Percentiles rank a stretch among this genome's conserved stretches.
Evolutionary conservation across 768 basidiomycete genomes (phyloP).

Genomic region (Flagelloscypha sp.): DNA sequence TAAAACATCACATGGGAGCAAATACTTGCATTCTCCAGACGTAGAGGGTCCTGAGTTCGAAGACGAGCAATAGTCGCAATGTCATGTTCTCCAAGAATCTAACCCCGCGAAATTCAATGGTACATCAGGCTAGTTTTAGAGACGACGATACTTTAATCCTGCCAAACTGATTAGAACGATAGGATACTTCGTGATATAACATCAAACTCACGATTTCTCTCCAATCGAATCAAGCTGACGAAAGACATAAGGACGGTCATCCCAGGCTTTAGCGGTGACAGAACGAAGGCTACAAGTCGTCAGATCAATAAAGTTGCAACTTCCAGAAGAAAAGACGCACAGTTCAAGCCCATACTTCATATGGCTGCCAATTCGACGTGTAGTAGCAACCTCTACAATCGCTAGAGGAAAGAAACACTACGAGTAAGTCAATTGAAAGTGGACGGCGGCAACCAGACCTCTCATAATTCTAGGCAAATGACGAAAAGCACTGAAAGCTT

Average conservation of each 20-base stretch:
- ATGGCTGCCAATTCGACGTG: constrained; percentile 55
- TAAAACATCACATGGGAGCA: background rate
- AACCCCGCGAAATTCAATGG: constrained; percentile 5
- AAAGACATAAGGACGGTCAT: constrained; percentile 76
- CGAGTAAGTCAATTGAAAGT: background rate
- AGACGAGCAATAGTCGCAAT: constrained; percentile 55
- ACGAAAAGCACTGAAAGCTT: constrained; percentile 64
- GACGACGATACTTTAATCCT: background rate
- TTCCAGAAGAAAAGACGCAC: constrained; percentile 27
- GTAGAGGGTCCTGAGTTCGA: constrained; percentile 45
- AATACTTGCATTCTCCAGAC: constrained; percentile 51
- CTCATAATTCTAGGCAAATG: constrained; percentile 68
- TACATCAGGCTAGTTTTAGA: constrained; percentile 9
- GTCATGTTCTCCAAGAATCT: constrained; percentile 72
- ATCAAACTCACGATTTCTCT: constrained; percentile 69
- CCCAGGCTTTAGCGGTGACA: constrained; percentile 84
- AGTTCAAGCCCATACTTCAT: constrained; percentile 70
- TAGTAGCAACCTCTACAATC: constrained; percentile 67
- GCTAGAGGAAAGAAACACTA: constrained; percentile 34
- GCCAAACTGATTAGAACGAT: background rate
- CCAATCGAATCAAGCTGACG: constrained; percentile 88
- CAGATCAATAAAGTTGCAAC: constrained; percentile 1
- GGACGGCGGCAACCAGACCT: constrained; percentile 34
- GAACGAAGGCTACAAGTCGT: constrained; percentile 51
- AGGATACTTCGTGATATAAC: background rate